These are phyloP conservation scores for Choricystis sp. DNA, from an alignment of 139 green algal genomes.

Conservation along the genomic window DNA sequence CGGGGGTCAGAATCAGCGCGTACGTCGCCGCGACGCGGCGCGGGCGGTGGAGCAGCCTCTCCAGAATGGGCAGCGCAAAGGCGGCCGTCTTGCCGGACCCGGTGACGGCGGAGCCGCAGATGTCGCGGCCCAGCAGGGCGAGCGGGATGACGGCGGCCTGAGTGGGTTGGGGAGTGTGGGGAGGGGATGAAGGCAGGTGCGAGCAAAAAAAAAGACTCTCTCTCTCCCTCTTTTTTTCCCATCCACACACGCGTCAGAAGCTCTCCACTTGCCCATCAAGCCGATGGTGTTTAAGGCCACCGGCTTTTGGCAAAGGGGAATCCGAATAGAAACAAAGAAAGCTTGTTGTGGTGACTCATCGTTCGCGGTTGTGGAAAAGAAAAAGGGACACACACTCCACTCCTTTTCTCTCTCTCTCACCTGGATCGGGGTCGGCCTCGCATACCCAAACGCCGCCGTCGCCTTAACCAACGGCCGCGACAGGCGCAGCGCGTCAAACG, in stretches of 20 bases:
- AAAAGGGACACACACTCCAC: too few species aligned
- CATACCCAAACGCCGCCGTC: slow-evolving; percentile 76
- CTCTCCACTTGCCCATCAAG: not conserved
- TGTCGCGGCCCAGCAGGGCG: slow-evolving; percentile 79
- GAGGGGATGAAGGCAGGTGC: not conserved
- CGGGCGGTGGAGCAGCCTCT: slow-evolving; percentile 77
- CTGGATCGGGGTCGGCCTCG: slow-evolving; percentile 85
- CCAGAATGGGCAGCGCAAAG: slow-evolving; percentile 81
- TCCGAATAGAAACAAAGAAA: not conserved
- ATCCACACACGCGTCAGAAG: not conserved
- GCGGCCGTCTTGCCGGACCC: slow-evolving; percentile 94
- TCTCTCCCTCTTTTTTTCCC: not conserved
- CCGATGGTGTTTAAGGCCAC: not conserved
- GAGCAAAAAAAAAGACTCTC: not conserved
- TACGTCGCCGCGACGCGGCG: slow-evolving; percentile 47
- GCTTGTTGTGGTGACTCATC: not conserved
- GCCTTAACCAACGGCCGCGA: slow-evolving; percentile 71
- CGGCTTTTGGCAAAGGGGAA: not conserved
- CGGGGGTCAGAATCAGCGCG: slow-evolving; percentile 69
- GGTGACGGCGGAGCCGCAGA: slow-evolving; percentile 88
- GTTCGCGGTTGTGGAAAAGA: not conserved
- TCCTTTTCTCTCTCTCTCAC: slow-evolving; percentile 9
- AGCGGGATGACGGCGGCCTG: slow-evolving; percentile 87
- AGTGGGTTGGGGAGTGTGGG: not conserved
- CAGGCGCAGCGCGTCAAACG: slow-evolving; percentile 78